Conservation (phyloP, 371 early-diverging fungal species). For the Mortierella sp. region DNA sequence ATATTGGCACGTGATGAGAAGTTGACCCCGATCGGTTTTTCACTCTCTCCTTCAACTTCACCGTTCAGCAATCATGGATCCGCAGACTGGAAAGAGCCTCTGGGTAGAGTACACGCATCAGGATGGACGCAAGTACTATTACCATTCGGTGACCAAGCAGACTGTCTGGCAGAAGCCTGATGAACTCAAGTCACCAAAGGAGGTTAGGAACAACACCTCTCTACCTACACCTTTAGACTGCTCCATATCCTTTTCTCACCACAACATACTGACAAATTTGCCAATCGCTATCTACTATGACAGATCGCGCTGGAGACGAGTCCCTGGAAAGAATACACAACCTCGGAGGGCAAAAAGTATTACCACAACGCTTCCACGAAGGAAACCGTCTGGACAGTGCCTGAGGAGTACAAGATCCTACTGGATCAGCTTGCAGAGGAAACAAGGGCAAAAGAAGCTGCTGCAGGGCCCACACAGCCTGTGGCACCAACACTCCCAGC, state of each 20-base stretch:
- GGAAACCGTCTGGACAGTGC: conserved; percentile 88
- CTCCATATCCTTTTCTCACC: not conserved
- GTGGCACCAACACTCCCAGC: not conserved
- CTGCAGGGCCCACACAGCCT: conserved; percentile 1
- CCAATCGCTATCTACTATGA: not conserved
- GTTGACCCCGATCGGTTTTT: no score
- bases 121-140: conserved; percentile 90
- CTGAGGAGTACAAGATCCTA: conserved; percentile 76
- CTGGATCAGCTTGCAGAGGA: conserved; percentile 56
- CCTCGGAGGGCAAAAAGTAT: conserved; percentile 87
- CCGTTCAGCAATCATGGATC: conserved; percentile 15
- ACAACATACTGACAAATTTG: not conserved
- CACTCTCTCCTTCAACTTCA: no score
- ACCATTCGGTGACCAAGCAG: conserved; percentile 79
- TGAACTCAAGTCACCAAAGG: conserved; percentile 86
- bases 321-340: conserved; percentile 90
- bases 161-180: conserved; percentile 96
- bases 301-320: conserved; percentile 73
- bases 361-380: conserved; percentile 88
- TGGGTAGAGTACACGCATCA: conserved; percentile 86
- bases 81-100: conserved; percentile 12
- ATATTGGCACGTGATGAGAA: conserved; percentile 7
- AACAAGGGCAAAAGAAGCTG: conserved; percentile 50
- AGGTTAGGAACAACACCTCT: conserved; percentile 56
- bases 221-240: not conserved